These are phyloP conservation scores for Persicaria maculosa DNA, from an alignment of 148 eudicot genomes.

Conservation along the genomic window DNA sequence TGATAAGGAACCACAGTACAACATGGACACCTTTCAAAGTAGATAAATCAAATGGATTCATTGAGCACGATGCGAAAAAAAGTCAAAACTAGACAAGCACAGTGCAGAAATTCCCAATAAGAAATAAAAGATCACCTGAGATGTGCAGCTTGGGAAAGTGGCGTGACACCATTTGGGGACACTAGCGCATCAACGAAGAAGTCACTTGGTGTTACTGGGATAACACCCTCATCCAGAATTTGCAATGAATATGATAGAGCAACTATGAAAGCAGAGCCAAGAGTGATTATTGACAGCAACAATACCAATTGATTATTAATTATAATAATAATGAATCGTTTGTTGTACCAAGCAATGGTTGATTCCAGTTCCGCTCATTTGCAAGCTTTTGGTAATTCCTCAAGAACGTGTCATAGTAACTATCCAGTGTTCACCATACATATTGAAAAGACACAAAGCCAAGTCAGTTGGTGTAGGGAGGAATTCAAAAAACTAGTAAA, in stretches of 20 bases:
- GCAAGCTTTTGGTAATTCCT: slow-evolving; percentile 73
- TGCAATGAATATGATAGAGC: slow-evolving; percentile 83
- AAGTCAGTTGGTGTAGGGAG: not conserved
- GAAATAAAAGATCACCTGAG: slow-evolving; percentile 22
- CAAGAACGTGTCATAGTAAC: slow-evolving; percentile 94
- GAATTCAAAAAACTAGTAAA: too few species aligned
- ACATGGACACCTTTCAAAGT: not conserved
- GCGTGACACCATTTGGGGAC: slow-evolving; percentile 72
- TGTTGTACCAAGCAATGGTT: slow-evolving; percentile 59
- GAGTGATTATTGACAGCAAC: not conserved
- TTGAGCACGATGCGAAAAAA: not conserved
- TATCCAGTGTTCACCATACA: slow-evolving; percentile 22
- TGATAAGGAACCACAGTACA: not conserved
- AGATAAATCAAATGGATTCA: not conserved
- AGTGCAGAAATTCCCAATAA: not conserved
- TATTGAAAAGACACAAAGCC: not conserved
- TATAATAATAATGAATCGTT: not conserved
- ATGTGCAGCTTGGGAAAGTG: slow-evolving; percentile 54
- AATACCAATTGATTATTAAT: not conserved
- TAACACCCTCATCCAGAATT: slow-evolving; percentile 76
- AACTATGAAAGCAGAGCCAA: slow-evolving; percentile 40
- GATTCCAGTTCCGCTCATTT: slow-evolving; percentile 69
- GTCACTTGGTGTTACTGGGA: slow-evolving; percentile 83
- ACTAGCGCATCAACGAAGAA: slow-evolving; percentile 71
- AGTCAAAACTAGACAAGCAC: too few species aligned